Evolutionary conservation across 805 yeast genomes (phyloP).

Genomic region (Metschnikowia borealis): DNA sequence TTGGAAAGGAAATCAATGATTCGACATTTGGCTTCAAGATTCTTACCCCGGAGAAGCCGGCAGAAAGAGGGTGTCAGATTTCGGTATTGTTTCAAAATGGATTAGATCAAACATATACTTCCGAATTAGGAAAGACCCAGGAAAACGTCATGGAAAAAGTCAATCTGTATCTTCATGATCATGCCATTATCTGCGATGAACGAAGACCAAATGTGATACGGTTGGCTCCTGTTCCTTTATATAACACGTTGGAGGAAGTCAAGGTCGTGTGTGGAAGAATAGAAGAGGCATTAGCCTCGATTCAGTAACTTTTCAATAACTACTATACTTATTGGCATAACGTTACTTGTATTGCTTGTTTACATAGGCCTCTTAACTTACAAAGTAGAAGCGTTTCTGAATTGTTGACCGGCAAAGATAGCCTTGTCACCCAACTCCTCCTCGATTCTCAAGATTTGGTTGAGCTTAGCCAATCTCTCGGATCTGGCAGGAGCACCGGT

Average conservation of each 20-base stretch:
- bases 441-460: conserved; percentile 98
- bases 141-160: conserved; percentile 60
- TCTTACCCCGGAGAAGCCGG: conserved; percentile 59
- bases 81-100: conserved; percentile 58
- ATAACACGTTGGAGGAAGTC: conserved; percentile 72
- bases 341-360: background rate
- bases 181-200: conserved; percentile 81
- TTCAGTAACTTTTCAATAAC: background rate
- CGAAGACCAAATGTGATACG: conserved; percentile 88
- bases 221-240: conserved; percentile 81
- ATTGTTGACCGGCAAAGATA: conserved; percentile 87
- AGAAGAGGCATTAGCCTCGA: conserved; percentile 32
- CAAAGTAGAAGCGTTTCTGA: conserved; percentile 55
- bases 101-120: background rate
- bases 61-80: conserved; percentile 75
- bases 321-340: background rate
- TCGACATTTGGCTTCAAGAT: conserved; percentile 51
- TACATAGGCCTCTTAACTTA: conserved; percentile 19
- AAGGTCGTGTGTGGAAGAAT: conserved; percentile 42
- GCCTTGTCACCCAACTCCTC: conserved; percentile 98
- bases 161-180: conserved; percentile 42
- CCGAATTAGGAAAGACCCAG: conserved; percentile 3
- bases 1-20: conserved; percentile 20
- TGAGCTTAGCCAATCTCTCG: conserved; percentile 98
- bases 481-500: conserved; percentile 99